Base-by-base conservation (phyloP, 2,329 filamentous ascomycete species). In the Aspergillus oerlinghausenensis region DNA sequence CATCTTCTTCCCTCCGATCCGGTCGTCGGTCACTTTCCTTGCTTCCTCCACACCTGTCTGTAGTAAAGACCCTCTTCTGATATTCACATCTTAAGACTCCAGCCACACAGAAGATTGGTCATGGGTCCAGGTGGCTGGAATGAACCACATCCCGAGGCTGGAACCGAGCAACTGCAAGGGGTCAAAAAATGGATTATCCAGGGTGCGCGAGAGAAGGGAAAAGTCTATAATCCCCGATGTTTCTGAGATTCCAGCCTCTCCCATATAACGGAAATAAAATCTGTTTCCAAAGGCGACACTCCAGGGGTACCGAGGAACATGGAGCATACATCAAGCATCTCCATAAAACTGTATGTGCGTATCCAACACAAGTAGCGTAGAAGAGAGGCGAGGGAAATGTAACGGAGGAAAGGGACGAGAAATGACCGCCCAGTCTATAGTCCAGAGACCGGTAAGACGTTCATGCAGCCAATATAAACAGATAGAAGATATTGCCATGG, bases 281-380 rank as follows among this genome's bases (percentile, higher is more conserved):
- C 40, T 21, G 25, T 23, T 21, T 23, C 19, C 40, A 43, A 7
- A 38, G 32, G 14, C 32, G 32, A 38, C 32, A 17, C 32, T 38
- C 14, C 32, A 38, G 5, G 14, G 32, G 32, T 38, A 38, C 48
- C 54, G 42, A 47, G 52, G 59, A 59, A 48, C 56, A 57, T 61
- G 60, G 53, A 54, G 56, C 49, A 63, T 64, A 60, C 63, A 60
- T 63, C 63, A 62, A 61, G 61, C 60, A 65, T 56, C 56, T 55
- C 52, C 54, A 43, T 49, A 58, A 38, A 32, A 50, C 47, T 57
- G 50, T 51, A 54, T 53, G 45, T 50, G 54, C 54, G 58, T 58
- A 62, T 60, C 55, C 54, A 49, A 35, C 54, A 21, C 42, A 55
- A 48, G 38, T 42, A 49, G 49, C 48, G 54, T 54, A 47, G 32